Percentiles rank a stretch among this genome's conserved stretches.
Conservation (phyloP, 192 early-diverging fungal species). For the Spinellus fusiger region DNA sequence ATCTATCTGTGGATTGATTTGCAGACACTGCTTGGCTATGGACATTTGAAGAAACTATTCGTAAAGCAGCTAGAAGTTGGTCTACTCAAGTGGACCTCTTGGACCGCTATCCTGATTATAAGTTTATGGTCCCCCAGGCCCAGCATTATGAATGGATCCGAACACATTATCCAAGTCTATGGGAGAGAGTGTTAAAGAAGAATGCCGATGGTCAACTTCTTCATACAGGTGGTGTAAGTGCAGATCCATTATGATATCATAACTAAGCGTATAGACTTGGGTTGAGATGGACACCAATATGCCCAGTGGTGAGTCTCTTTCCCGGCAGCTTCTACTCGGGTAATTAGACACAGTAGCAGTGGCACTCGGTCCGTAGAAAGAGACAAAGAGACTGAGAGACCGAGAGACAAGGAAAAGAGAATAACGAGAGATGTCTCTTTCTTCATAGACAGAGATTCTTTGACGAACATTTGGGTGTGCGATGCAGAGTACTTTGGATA, state of each 20-base stretch:
- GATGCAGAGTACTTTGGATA: constrained; percentile 83
- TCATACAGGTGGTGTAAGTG: constrained; percentile 73
- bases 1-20: constrained; percentile 24
- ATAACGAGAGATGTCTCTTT: too few relatives aligned
- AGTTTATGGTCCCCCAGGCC: constrained; percentile 92
- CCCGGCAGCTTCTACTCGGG: constrained; percentile 70
- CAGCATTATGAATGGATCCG: constrained; percentile 96
- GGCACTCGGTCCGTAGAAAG: neutral
- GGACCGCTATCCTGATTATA: constrained; percentile 84
- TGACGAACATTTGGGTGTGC: constrained; percentile 66
- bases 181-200: constrained; percentile 66
- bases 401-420: too few relatives aligned
- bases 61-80: constrained; percentile 87
- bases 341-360: neutral
- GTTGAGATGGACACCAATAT: constrained; percentile 99
- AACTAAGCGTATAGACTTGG: too few relatives aligned
- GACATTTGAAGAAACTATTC: constrained; percentile 97
- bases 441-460: constrained; percentile 79
- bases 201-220: constrained; percentile 75
- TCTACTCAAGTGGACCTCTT: constrained; percentile 73
- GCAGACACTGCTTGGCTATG: constrained; percentile 41
- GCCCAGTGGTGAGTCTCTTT: constrained; percentile 91
- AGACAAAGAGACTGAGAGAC: neutral
- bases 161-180: constrained; percentile 76
- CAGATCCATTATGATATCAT: too few relatives aligned